phyloP scores from a whole-genome alignment of 2,329 filamentous ascomycete genomes.

The Verticillium nubilum region DNA sequence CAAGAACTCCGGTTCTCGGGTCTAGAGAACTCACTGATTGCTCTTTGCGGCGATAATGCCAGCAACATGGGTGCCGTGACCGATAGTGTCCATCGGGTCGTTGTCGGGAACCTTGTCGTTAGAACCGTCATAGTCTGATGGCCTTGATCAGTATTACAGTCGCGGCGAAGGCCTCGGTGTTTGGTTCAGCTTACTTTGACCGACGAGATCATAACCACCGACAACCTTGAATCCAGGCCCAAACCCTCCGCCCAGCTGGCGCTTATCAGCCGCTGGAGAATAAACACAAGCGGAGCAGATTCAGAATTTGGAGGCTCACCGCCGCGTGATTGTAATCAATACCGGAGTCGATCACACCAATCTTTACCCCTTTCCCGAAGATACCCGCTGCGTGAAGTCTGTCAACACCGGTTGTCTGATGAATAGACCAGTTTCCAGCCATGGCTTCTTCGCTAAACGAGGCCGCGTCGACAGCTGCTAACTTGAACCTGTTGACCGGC shows the following conservation, averaged over 20 bases:
- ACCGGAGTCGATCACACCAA: constrained; percentile 14
- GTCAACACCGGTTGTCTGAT: constrained; percentile 12
- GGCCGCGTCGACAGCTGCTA: constrained; percentile 8
- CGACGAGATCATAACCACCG: constrained; percentile 18
- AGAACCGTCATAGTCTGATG: constrained; percentile 6
- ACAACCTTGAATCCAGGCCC: constrained; percentile 16
- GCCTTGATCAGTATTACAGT: neutral
- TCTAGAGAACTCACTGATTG: constrained; percentile 2
- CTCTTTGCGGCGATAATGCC: constrained; percentile 19
- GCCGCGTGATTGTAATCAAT: constrained; percentile 13
- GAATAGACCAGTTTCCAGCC: constrained; percentile 24
- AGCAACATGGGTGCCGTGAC: constrained; percentile 19
- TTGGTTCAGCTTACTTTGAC: neutral
- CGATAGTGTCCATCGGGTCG: constrained; percentile 16
- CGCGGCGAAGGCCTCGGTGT: no score
- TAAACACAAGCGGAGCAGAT: neutral
- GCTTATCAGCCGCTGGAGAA: no score
- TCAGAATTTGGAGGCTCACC: constrained; percentile 1
- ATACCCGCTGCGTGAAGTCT: constrained; percentile 11
- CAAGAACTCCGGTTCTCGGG: no score
- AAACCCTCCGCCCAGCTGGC: constrained; percentile 20
- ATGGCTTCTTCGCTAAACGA: constrained; percentile 14
- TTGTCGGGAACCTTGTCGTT: constrained; percentile 11
- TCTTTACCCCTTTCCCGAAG: constrained; percentile 12
- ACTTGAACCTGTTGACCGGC: constrained; percentile 14